Evolutionary conservation across 2,329 filamentous ascomycete genomes (phyloP).

Genomic region (Podosphaera leucotricha): DNA sequence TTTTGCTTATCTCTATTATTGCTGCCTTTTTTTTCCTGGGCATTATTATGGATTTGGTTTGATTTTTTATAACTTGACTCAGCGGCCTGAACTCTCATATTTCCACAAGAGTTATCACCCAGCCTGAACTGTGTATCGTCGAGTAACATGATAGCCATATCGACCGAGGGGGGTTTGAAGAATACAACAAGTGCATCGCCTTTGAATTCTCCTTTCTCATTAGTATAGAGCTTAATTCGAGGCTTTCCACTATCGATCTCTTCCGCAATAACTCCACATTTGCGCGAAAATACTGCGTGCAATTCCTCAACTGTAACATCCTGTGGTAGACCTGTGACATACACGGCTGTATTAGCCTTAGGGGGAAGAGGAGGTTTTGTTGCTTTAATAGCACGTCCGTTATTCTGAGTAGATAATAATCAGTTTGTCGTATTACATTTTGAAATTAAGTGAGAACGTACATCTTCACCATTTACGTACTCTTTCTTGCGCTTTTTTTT

Average conservation of each 20-base stretch:
- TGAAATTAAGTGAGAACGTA: conserved; percentile 14
- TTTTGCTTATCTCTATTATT: conserved; percentile 57
- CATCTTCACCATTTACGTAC: conserved; percentile 24
- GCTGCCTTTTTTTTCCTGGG: conserved; percentile 23
- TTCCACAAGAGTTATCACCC: conserved; percentile 26
- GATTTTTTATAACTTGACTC: conserved; percentile 84
- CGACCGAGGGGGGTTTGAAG: conserved; percentile 84
- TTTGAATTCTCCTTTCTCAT: conserved; percentile 67
- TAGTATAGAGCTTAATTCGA: conserved; percentile 79
- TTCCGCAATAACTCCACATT: conserved; percentile 79
- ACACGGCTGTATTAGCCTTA: conserved; percentile 67
- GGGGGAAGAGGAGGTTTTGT: conserved; percentile 16
- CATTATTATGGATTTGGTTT: conserved; percentile 31
- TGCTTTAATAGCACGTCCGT: conserved; percentile 14
- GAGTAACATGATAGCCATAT: conserved; percentile 57
- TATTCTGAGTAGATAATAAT: conserved; percentile 9
- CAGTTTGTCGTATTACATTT: conserved; percentile 2
- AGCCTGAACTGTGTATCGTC: conserved; percentile 67
- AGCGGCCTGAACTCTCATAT: conserved; percentile 61
- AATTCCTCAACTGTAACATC: conserved; percentile 67
- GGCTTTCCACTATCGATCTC: conserved; percentile 74
- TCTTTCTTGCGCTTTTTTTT: conserved; percentile 27
- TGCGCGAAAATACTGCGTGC: conserved; percentile 55
- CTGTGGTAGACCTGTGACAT: conserved; percentile 64
- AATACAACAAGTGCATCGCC: conserved; percentile 85